Percentiles rank a stretch among this genome's conserved stretches.
These are phyloP conservation scores for Trypanosoma grayi DNA, from an alignment of 208 protist genomes.

Conservation along the genomic window DNA sequence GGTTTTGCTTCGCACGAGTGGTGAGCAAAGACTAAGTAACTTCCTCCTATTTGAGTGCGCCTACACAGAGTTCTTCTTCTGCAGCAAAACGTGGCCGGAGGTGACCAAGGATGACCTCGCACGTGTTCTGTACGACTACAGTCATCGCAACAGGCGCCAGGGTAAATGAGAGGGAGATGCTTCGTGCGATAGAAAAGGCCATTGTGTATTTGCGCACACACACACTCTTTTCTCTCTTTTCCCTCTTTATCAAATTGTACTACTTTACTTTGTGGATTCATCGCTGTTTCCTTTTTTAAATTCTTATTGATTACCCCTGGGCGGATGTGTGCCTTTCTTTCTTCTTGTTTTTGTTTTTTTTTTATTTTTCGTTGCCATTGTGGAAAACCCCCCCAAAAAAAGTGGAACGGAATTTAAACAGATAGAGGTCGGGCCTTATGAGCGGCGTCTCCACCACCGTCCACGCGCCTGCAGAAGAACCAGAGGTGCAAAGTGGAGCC, in stretches of 20 bases:
- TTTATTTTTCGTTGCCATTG: neutral
- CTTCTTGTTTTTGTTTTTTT: neutral
- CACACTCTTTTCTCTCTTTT: neutral
- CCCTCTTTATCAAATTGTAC: neutral
- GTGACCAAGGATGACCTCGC: conserved; percentile 48
- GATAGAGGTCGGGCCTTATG: too few relatives aligned
- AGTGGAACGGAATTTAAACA: too few relatives aligned
- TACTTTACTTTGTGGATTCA: neutral
- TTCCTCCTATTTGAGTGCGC: conserved; percentile 87
- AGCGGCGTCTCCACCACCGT: too few relatives aligned
- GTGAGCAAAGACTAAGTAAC: conserved; percentile 84
- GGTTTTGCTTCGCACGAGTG: conserved; percentile 82
- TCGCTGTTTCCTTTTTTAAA: neutral
- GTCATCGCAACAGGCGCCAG: conserved; percentile 37
- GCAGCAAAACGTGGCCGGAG: conserved; percentile 80
- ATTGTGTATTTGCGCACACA: neutral
- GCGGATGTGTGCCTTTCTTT: conserved; percentile 3
- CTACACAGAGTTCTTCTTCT: conserved; percentile 84
- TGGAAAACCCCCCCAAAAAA: neutral
- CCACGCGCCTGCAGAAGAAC: conserved; percentile 2
- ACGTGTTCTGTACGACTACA: conserved; percentile 43
- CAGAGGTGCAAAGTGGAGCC: neutral
- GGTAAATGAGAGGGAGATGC: conserved; percentile 26
- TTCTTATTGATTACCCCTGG: too few relatives aligned
- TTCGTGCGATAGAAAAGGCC: neutral